Conservation (phyloP, 208 protist genomes). For the Acanthamoeba castellanii region DNA sequence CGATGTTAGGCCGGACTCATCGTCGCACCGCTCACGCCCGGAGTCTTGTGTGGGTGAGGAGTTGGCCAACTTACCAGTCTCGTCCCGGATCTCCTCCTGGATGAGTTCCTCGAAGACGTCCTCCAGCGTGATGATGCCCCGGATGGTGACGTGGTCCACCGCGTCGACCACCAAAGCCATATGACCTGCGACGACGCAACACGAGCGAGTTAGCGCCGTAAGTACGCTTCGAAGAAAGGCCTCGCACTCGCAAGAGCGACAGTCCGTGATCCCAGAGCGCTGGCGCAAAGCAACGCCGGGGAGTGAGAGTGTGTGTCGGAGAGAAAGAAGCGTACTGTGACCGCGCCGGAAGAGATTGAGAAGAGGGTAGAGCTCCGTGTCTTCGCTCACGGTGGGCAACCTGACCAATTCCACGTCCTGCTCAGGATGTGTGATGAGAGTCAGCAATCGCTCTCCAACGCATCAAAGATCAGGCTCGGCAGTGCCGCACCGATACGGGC, state of each 20-base stretch:
- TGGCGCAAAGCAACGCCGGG: background rate
- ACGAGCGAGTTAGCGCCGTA: background rate
- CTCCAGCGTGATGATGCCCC: constrained; percentile 86
- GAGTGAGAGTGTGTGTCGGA: background rate
- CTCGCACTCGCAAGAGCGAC: too few species aligned
- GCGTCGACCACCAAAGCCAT: constrained; percentile 71
- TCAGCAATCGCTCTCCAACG: background rate
- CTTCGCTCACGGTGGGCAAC: constrained; percentile 62
- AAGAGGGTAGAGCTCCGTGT: constrained; percentile 75
- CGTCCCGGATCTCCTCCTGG: constrained; percentile 56
- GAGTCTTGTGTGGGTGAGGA: background rate
- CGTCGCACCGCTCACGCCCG: background rate
- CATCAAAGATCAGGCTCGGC: too few species aligned
- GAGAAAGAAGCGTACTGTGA: constrained; percentile 45
- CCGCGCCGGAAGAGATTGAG: constrained; percentile 82
- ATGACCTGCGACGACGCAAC: background rate
- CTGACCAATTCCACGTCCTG: constrained; percentile 57
- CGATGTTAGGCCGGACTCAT: too few species aligned
- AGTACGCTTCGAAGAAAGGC: background rate
- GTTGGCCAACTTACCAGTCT: background rate
- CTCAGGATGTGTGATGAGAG: background rate
- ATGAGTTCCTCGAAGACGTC: constrained; percentile 87
- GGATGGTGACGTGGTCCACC: constrained; percentile 56
- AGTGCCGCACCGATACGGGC: background rate
- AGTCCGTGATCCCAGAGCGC: too few species aligned